Conservation (phyloP, 208 protist genomes). For the Hexamita inflata region DNA sequence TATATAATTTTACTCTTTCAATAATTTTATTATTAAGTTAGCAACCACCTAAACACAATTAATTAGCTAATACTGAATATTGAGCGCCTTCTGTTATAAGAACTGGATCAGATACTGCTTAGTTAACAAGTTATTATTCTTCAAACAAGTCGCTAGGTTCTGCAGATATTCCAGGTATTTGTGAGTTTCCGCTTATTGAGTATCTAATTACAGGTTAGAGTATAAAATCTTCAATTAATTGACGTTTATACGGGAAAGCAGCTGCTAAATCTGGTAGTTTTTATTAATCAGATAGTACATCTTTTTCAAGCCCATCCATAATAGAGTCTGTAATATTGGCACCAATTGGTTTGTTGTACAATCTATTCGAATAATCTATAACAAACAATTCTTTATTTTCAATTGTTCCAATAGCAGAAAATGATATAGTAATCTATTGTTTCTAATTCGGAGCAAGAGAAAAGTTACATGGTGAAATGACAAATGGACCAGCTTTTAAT, state of each 20-base stretch:
- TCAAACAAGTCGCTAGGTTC: not conserved
- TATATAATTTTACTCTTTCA: not conserved
- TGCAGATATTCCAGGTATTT: not conserved
- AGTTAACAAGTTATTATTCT: not conserved
- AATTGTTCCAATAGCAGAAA: not conserved
- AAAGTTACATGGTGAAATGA: not conserved
- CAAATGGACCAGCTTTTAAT: not conserved
- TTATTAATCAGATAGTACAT: not conserved
- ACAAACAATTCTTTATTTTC: not conserved
- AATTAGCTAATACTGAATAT: not conserved
- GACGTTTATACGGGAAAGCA: not conserved
- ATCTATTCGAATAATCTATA: not conserved
- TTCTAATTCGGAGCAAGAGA: not conserved
- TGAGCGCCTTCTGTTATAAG: not conserved
- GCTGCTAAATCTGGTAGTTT: not conserved
- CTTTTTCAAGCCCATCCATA: not conserved
- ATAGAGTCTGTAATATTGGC: not conserved
- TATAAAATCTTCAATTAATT: not conserved
- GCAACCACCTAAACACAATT: not conserved
- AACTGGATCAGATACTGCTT: not conserved
- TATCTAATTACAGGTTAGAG: not conserved
- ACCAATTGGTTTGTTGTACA: not conserved
- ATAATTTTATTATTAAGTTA: not conserved
- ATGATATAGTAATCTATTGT: not conserved
- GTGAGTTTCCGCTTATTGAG: not conserved